phyloP scores from a whole-genome alignment of 257 asterid genomes.

The Nicotiana noctiflora region DNA sequence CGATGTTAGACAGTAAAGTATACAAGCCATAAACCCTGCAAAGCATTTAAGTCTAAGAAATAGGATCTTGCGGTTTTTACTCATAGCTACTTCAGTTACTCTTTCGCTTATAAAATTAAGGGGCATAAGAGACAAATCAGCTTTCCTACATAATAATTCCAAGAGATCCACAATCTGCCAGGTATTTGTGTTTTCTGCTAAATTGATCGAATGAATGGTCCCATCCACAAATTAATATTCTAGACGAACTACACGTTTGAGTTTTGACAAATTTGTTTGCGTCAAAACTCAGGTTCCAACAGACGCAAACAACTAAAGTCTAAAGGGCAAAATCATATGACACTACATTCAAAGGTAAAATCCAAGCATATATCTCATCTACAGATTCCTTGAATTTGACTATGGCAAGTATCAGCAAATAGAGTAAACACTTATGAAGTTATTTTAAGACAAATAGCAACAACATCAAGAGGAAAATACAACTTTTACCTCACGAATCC shows the following conservation, averaged over 20 bases:
- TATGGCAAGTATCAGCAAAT: neutral
- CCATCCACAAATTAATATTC: neutral
- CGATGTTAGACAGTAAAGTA: neutral
- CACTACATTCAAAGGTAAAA: neutral
- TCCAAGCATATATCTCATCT: neutral
- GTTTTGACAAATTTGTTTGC: neutral
- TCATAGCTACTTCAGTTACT: neutral
- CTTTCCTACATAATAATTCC: neutral
- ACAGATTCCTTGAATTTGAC: neutral
- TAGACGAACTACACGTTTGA: neutral
- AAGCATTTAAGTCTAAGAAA: neutral
- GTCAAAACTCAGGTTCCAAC: neutral
- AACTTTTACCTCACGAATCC: conserved; percentile 67
- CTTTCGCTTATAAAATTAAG: neutral
- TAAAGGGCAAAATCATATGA: neutral
- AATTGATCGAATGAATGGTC: neutral
- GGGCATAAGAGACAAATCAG: neutral
- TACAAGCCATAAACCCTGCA: neutral
- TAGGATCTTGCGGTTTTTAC: neutral
- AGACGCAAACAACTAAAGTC: neutral
- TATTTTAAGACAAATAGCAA: neutral
- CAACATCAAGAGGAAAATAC: conserved; percentile 6
- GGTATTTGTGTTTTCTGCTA: neutral
- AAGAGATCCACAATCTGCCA: neutral
- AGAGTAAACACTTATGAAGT: neutral